phyloP scores from a whole-genome alignment of 305 asterid species.

The Ilex paraguariensis region DNA sequence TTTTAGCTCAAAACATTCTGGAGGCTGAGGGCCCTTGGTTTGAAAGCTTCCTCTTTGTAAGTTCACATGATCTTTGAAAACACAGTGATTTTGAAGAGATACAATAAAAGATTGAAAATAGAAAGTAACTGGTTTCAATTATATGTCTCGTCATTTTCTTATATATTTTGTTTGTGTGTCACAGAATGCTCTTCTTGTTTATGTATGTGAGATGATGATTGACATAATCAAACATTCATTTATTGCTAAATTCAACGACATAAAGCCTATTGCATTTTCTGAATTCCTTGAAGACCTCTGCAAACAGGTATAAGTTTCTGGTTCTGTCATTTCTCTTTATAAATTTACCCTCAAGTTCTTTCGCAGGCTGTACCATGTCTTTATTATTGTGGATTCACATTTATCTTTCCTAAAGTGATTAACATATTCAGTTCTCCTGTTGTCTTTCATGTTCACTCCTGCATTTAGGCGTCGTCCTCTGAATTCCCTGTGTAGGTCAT shows the following conservation, averaged over 20 bases:
- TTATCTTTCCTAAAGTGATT: no score
- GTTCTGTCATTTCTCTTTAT: neutral
- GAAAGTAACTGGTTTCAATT: no score
- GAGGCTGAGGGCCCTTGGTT: constrained; percentile 99
- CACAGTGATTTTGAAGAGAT: no score
- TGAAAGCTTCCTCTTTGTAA: constrained; percentile 69
- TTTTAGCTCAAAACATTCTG: constrained; percentile 90
- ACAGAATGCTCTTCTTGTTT: constrained; percentile 95
- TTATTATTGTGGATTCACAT: no score
- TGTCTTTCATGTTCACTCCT: no score
- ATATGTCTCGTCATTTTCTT: constrained; percentile 4
- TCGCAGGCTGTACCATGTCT: no score
- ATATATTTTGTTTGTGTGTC: constrained; percentile 22
- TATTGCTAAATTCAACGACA: constrained; percentile 88
- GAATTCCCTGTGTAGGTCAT: no score
- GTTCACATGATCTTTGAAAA: constrained; percentile 20
- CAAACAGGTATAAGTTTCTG: constrained; percentile 64
- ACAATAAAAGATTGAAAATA: no score
- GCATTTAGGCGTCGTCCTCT: no score
- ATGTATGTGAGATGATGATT: constrained; percentile 76
- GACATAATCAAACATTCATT: constrained; percentile 94
- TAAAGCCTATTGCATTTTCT: constrained; percentile 89
- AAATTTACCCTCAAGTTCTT: no score
- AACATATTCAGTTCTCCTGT: no score
- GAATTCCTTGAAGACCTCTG: constrained; percentile 98